Percentiles rank a stretch among this genome's conserved stretches.
Evolutionary conservation across 352 stramenopile genomes (phyloP).

Genomic region (Globisporangium uncinulatum): DNA sequence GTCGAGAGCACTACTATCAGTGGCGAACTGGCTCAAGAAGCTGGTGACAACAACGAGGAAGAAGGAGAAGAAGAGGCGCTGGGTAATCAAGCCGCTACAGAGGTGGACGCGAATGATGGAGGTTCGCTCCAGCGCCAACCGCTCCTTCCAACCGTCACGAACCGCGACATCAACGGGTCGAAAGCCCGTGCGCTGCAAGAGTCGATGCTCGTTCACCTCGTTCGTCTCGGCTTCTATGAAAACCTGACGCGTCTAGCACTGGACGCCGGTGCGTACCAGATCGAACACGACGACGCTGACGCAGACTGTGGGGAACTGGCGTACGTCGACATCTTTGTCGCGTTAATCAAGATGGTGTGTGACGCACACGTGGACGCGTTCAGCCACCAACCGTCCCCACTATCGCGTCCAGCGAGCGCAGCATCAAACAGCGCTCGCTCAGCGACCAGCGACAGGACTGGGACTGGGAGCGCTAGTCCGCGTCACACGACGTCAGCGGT

Average conservation of each 20-base stretch:
- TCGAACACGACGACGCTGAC: slow-evolving; percentile 62
- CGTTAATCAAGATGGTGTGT: slow-evolving; percentile 64
- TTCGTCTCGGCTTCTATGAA: slow-evolving; percentile 43
- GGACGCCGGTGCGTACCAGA: slow-evolving; percentile 53
- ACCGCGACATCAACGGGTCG: slow-evolving; percentile 49
- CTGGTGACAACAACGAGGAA: slow-evolving; percentile 1
- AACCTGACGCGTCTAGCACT: slow-evolving; percentile 35
- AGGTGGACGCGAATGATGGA: neutral
- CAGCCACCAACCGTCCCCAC: slow-evolving; percentile 4
- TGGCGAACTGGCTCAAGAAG: too few relatives aligned
- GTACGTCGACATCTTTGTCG: slow-evolving; percentile 81
- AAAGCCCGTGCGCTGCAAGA: slow-evolving; percentile 58
- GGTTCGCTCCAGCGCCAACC: neutral
- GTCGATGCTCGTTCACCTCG: slow-evolving; percentile 45
- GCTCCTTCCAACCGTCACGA: slow-evolving; percentile 22
- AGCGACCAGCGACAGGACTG: neutral
- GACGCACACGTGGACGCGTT: slow-evolving; percentile 55
- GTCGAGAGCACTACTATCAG: too few relatives aligned
- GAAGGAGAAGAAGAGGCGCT: neutral
- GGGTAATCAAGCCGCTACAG: neutral
- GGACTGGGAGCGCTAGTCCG: neutral
- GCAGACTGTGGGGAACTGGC: slow-evolving; percentile 41
- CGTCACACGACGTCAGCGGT: slow-evolving; percentile 18
- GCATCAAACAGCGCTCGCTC: neutral
- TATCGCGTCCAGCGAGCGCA: slow-evolving; percentile 2